Evolutionary conservation across 2,329 filamentous ascomycete genomes (phyloP).

Genomic region (Thermoascus crustaceus): DNA sequence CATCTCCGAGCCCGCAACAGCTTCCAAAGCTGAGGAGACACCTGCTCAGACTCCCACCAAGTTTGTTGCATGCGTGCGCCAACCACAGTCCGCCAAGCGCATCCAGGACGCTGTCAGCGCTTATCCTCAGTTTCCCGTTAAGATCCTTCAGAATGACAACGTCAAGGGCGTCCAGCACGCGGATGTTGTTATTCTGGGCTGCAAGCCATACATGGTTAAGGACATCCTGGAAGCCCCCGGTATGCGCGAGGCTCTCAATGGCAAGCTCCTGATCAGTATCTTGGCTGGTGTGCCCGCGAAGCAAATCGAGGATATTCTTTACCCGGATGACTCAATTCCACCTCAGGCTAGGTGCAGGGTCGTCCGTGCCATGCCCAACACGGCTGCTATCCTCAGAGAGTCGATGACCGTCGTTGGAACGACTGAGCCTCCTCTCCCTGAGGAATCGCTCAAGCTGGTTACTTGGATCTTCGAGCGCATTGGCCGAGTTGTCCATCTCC

Average conservation of each 20-base stretch:
- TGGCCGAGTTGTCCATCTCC: constrained; percentile 42
- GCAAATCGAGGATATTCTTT: constrained; percentile 59
- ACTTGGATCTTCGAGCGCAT: constrained; percentile 51
- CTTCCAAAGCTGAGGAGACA: constrained; percentile 15
- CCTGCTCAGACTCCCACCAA: constrained; percentile 53
- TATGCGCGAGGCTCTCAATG: constrained; percentile 63
- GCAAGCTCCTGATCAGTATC: constrained; percentile 76
- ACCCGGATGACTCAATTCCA: constrained; percentile 41
- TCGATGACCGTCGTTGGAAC: constrained; percentile 74
- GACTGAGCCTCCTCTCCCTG: constrained; percentile 38
- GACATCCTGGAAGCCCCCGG: constrained; percentile 60
- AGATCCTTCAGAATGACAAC: constrained; percentile 65
- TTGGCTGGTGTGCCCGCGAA: constrained; percentile 65
- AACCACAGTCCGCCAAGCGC: constrained; percentile 59
- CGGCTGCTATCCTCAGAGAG: constrained; percentile 67
- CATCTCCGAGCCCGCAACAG: constrained; percentile 47
- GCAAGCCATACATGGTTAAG: constrained; percentile 69
- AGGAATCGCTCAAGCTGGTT: constrained; percentile 37
- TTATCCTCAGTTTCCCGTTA: constrained; percentile 51
- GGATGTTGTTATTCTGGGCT: constrained; percentile 68
- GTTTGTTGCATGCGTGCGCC: constrained; percentile 75
- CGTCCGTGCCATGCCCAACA: constrained; percentile 79
- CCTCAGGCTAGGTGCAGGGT: constrained; percentile 40
- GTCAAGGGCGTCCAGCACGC: constrained; percentile 57
- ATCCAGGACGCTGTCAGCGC: constrained; percentile 58